Evolutionary conservation across 495 filamentous ascomycete genomes (phyloP), one percentile per base, ranked within the genome.

Genomic region (Neurospora sp.): DNA sequence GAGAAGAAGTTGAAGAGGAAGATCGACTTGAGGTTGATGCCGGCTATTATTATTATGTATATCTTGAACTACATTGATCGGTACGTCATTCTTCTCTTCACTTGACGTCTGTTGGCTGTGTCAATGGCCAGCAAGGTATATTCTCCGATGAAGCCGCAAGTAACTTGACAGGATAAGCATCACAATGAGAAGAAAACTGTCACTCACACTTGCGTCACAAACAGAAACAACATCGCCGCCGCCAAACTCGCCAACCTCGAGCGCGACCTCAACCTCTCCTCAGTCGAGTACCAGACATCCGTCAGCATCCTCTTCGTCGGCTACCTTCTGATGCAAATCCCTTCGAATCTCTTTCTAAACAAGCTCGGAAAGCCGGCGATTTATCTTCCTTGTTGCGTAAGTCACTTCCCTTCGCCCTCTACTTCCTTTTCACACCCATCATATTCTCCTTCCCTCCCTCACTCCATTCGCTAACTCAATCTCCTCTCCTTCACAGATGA

Each of bases 41-140:
- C 91, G 13, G 88, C 89, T 81, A 70, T 80, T 24, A 79, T 78
- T 38, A 71, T 81, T 70, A 81, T 83, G 85, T 94, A 94, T 77
- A 92, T 94, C 75, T 81, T 94, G 77, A 94, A 94, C 77, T 96
- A 94, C 80, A 84, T 94, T 73, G 92, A 94, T 80, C 86, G 92
- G 75, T 84, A 73, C 15, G 74, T 75, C 34, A 10, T 10, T 31
- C 4, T 43, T 48, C 2, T 48, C 11, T 13, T 66, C 21, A n/a
- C 0, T n/a, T 9, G 0, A n/a, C 7, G 42, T 10, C 21, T 9
- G 69, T 21, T n/a, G 19, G 9, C 17, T 5, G 19, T 5, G 19
- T 34, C 4, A n/a, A 42, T 36, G 31, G 2, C 24, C 24, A 28
- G 24, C 24, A 28, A 28, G 24, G 24, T 28, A 28, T 28, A 28